Base-by-base conservation (phyloP, 371 early-diverging fungal species). In the Mortierella sp. region DNA sequence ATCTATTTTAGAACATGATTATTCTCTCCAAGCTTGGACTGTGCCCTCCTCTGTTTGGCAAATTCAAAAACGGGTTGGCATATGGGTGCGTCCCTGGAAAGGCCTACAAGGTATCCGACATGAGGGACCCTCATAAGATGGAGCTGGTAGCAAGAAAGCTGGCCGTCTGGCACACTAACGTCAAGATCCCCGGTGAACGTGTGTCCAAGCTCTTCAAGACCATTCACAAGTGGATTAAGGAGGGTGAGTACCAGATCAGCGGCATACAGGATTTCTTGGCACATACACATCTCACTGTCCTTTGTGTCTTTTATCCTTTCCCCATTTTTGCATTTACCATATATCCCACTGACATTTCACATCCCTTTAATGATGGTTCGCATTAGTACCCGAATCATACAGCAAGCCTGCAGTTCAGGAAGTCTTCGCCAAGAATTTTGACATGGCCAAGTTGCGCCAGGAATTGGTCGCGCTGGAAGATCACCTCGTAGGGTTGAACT, bases 21-120 rank as follows among this genome's bases (percentile, higher is more conserved):
- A 87, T 91, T 0, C 86, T 98, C 38, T 89, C 95, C 22, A 77
- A 88, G 50, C 87, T 89, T 62, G 90, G 90, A 43, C 85, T 97
- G 74, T 88, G 91, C 50, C 96, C 97, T 41, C 91, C 94, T n/a
- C 77, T 97, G 3, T 93, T 96, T 80, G 97, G 94, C 40, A 88
- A 94, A 36, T 97, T 97, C 80, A 81, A 84, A 57, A 97, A 97
- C 82, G 97, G 97, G 2, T 77, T 98, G 28, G 92, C 96, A 38
- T 97, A 97, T 84, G 98, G 98, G 3, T 98, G 87, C 70, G 90
- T 96, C 45, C 89, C 92, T 15, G 98, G 98, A 2, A 83, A 84
- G 16, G 92, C 92, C 15, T 88, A 92, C 22, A 83, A 86, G 64
- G 89, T 91, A 10, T 84, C 88, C 6, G 94, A 96, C 48, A 89